Evolutionary conservation across 805 yeast genomes (phyloP).

Genomic region (Ogataea populi-albae): DNA sequence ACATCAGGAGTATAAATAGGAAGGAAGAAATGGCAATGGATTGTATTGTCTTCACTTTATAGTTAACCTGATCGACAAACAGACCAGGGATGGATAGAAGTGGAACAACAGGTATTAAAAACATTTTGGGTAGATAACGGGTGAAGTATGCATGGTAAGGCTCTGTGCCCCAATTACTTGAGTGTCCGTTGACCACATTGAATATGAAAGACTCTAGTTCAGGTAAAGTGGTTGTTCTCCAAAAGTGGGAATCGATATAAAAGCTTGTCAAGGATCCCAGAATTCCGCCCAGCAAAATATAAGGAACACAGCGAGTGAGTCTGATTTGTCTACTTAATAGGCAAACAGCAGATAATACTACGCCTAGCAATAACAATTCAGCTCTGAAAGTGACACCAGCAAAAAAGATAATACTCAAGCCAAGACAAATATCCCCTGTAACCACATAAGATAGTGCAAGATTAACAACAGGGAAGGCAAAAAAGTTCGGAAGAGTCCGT

Average conservation of each 20-base stretch:
- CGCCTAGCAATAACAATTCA: constrained; percentile 60
- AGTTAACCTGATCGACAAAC: constrained; percentile 23
- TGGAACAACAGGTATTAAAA: constrained; percentile 45
- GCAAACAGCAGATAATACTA: constrained; percentile 46
- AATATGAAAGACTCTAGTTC: constrained; percentile 70
- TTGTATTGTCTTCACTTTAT: constrained; percentile 35
- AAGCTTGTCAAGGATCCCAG: constrained; percentile 49
- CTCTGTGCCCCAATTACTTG: constrained; percentile 81
- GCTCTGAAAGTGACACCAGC: constrained; percentile 67
- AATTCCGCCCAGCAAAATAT: constrained; percentile 47
- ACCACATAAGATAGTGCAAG: constrained; percentile 51
- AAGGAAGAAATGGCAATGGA: constrained; percentile 50
- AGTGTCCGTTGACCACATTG: constrained; percentile 73
- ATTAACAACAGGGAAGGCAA: constrained; percentile 73
- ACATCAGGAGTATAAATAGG: constrained; percentile 58
- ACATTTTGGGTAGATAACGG: constrained; percentile 46
- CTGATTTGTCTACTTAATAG: constrained; percentile 47
- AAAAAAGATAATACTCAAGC: constrained; percentile 56
- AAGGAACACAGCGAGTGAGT: constrained; percentile 37
- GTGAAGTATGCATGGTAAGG: constrained; percentile 69
- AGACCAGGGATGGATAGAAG: constrained; percentile 36
- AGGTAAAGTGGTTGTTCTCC: constrained; percentile 60
- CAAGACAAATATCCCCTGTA: constrained; percentile 43
- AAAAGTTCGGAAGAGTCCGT: constrained; percentile 82
- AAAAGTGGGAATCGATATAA: constrained; percentile 69